Evolutionary conservation across 148 eudicot genomes (phyloP), one percentile per base, ranked within the genome.

Genomic region (Rhododendron kiyosumense): DNA sequence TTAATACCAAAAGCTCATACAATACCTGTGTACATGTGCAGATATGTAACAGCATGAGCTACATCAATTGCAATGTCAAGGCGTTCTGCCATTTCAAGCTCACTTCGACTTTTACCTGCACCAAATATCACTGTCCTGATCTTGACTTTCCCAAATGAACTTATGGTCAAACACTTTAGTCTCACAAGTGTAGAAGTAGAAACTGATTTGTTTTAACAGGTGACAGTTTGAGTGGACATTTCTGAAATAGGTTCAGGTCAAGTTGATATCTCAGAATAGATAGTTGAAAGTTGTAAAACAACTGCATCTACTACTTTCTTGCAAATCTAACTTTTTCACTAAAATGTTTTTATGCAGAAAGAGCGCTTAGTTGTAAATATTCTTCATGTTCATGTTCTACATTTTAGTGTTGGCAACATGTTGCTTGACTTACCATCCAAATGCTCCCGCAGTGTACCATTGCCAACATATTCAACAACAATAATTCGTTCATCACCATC

Each of bases 41-140:
- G 87, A 89, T 91, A 95, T 36, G 96, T 91, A 86, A 94, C 78
- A 48, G 93, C 97, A 89, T 95, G 98, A 90, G 98, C 97, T 57
- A 95, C 92, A 91, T 95, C 95, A 87, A 91, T 92, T 41, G 93
- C 94, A 87, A 95, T 89, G 57, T 93, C 95, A 67, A 95, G 88
- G 65, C 96, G 90, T 80, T 94, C 94, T 86, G 88, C 89, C 80
- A 93, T 86, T 92, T 91, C 94, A 46, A 93, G 92, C 84, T 85
- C 92, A 71, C 67, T 32, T 87, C 87, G 92, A 43, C 65, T 85
- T n/a, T 71, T 89, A 79, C 93, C 98, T 95, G 90, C 86, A 84
- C 41, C 36, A 82, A 46, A 85, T 8, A 17, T 84, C 5, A 73
- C 13, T 84, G 26, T 51, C 18, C 48, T 51, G 10, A 74, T 32